These are phyloP conservation scores for Starmera stellimalicola DNA, from an alignment of 1,139 yeast genomes.

Conservation along the genomic window DNA sequence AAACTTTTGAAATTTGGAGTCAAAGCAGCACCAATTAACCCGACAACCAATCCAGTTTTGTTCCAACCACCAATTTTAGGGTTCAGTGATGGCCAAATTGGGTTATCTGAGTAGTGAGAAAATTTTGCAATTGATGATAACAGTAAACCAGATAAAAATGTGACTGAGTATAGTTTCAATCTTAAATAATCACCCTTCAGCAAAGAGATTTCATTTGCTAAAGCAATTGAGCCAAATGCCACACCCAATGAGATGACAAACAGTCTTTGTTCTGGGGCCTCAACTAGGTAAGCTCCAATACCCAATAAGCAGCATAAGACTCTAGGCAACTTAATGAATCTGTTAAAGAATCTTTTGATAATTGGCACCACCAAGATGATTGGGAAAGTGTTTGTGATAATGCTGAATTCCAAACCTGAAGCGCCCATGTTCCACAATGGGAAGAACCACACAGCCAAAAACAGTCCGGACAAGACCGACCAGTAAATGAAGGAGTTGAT, in stretches of 20 bases:
- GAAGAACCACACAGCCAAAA: constrained; percentile 89
- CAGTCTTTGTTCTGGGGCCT: constrained; percentile 61
- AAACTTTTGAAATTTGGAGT: constrained; percentile 28
- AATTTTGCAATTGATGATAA: constrained; percentile 67
- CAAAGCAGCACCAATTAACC: constrained; percentile 51
- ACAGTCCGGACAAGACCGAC: constrained; percentile 73
- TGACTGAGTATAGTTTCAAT: constrained; percentile 33
- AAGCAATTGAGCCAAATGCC: constrained; percentile 50
- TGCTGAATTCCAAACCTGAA: constrained; percentile 81
- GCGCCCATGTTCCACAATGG: constrained; percentile 98
- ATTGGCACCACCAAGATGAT: constrained; percentile 45
- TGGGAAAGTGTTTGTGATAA: constrained; percentile 51
- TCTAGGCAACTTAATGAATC: constrained; percentile 43
- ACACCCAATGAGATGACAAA: constrained; percentile 59
- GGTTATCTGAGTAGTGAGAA: constrained; percentile 77
- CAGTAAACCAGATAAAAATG: constrained; percentile 66
- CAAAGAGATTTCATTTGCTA: constrained; percentile 49
- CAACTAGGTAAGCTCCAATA: constrained; percentile 62
- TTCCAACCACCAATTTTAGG: constrained; percentile 81
- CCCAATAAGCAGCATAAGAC: constrained; percentile 56
- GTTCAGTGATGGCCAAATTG: constrained; percentile 94
- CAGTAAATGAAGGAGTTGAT: constrained; percentile 68
- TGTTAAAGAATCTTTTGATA: constrained; percentile 31
- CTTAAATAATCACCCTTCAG: constrained; percentile 22
- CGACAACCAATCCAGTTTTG: constrained; percentile 57